Percentiles rank a stretch among this genome's conserved stretches.
Conservation (phyloP, 345 rosid genomes). For the Salix koriyanagi region DNA sequence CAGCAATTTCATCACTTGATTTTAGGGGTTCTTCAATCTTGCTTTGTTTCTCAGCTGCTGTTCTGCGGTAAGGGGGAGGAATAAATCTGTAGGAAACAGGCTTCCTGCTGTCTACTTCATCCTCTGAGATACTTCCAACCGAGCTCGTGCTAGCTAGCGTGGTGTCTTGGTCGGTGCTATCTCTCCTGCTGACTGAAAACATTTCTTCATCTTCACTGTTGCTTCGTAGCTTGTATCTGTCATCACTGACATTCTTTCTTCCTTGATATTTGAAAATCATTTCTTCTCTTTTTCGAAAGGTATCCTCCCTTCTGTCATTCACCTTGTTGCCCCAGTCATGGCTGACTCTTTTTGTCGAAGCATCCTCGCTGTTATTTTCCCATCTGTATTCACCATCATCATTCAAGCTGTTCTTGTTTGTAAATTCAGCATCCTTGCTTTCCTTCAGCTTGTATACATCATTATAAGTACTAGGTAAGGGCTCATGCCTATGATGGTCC, state of each 20-base stretch:
- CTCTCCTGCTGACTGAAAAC: conserved; percentile 14
- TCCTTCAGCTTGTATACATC: not conserved
- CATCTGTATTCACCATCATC: conserved; percentile 13
- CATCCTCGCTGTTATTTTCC: conserved; percentile 17
- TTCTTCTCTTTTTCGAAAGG: conserved; percentile 16
- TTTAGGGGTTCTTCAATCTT: conserved; percentile 19
- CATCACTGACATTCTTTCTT: conserved; percentile 19
- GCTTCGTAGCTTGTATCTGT: conserved; percentile 17
- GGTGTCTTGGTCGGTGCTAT: conserved; percentile 21
- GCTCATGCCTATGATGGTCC: conserved; percentile 14
- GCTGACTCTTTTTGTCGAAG: conserved; percentile 12
- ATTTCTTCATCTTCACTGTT: conserved; percentile 46
- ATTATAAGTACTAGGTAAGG: not conserved
- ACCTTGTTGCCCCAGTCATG: not conserved
- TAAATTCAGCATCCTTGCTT: not conserved
- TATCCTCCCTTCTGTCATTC: conserved; percentile 2
- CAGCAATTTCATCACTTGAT: conserved; percentile 12
- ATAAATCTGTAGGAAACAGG: conserved; percentile 34
- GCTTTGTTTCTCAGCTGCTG: conserved; percentile 24
- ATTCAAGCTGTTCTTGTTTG: not conserved
- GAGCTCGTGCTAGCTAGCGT: conserved; percentile 41
- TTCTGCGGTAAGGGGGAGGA: conserved; percentile 52
- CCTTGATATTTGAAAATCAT: conserved; percentile 13
- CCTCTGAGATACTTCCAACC: conserved; percentile 38
- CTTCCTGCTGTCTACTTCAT: conserved; percentile 36